Base-by-base conservation (phyloP, 176 grass and related monocot species). In the Neostapfia colusana region DNA sequence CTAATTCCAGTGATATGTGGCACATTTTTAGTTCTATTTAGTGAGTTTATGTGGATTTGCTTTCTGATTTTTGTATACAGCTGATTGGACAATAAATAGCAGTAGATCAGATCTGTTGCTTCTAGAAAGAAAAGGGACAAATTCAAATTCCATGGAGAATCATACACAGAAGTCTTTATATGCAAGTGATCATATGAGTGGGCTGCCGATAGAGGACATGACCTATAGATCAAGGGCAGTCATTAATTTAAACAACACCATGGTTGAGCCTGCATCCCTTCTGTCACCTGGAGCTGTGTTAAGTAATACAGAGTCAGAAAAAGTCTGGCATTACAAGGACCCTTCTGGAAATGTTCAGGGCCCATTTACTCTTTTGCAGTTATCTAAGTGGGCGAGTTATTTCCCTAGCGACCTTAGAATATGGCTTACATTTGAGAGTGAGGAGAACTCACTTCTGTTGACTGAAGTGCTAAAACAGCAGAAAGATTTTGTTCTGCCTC, bases 241-340 rank as follows among this genome's bases (percentile, higher is more conserved):
- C 55, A 88, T 74, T 72, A 74, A 79, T 83, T 78, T 85, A 40
- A 85, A 78, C 45, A 80, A 65, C n/a, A 81, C 61, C 5, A 54
- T 25, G 8, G 61, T 35, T 81, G 89, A 92, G 82, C 50, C 70
- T 79, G 27, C 81, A 57, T 56, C 82, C 36, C 58, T 86, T 63
- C 49, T 79, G 45, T 78, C 75, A 65, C 66, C 68, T 79, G 81
- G 38, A 56, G 57, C 64, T 84, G 23, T 80, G 65, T 80, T 83
- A 65, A 79, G 76, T 70, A 59, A 67, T 25, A 76, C 7, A 4
- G 96, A 92, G 66, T 84, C 81, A 75, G 96, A 99, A 81, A 93
- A 87, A 38, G 92, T 99, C 17, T 99, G 96, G 96, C 87, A 93
- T 57, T 99, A 99, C 71, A 92, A 80, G 84, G 92, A 99, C 67